Percentiles rank a stretch among this genome's conserved stretches.
These are phyloP conservation scores for Leishmania aethiopica DNA, from an alignment of 208 protist species.

Conservation along the genomic window DNA sequence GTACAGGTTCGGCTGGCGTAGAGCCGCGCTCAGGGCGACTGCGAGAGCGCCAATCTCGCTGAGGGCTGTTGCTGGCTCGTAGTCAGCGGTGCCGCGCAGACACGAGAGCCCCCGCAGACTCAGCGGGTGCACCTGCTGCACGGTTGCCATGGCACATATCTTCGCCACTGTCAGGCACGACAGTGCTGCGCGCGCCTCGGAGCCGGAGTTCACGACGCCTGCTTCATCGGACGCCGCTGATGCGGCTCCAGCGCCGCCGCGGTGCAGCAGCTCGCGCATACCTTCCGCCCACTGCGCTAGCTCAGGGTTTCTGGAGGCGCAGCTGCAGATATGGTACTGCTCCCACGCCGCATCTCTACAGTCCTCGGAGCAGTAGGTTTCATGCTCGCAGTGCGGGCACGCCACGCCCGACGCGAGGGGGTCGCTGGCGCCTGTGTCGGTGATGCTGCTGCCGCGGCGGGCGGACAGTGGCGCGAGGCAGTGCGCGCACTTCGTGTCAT, in stretches of 20 bases:
- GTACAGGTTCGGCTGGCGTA: conserved; percentile 78
- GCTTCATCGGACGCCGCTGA: background rate
- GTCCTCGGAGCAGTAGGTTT: conserved; percentile 73
- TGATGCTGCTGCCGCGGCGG: background rate
- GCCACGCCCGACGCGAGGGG: conserved; percentile 25
- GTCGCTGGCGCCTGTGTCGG: background rate
- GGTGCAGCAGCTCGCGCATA: conserved; percentile 53
- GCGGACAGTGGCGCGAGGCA: conserved; percentile 52
- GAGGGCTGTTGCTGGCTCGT: conserved; percentile 75
- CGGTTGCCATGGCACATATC: conserved; percentile 78
- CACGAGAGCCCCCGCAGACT: conserved; percentile 45
- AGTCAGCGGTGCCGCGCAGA: conserved; percentile 72
- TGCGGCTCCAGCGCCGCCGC: background rate
- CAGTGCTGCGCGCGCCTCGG: conserved; percentile 61
- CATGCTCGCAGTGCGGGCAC: conserved; percentile 53
- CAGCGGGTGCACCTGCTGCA: conserved; percentile 78
- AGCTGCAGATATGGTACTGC: conserved; percentile 80
- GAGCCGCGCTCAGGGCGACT: conserved; percentile 56
- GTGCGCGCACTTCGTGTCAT: conserved; percentile 66
- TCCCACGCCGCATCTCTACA: conserved; percentile 76
- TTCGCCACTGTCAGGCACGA: conserved; percentile 79
- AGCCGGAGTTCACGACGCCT: conserved; percentile 22
- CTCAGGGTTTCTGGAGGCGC: conserved; percentile 54
- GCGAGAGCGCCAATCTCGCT: conserved; percentile 75
- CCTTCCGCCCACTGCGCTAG: conserved; percentile 53